Conservation (phyloP, 2,329 filamentous ascomycete species). For the Pestalotiopsis fici region DNA sequence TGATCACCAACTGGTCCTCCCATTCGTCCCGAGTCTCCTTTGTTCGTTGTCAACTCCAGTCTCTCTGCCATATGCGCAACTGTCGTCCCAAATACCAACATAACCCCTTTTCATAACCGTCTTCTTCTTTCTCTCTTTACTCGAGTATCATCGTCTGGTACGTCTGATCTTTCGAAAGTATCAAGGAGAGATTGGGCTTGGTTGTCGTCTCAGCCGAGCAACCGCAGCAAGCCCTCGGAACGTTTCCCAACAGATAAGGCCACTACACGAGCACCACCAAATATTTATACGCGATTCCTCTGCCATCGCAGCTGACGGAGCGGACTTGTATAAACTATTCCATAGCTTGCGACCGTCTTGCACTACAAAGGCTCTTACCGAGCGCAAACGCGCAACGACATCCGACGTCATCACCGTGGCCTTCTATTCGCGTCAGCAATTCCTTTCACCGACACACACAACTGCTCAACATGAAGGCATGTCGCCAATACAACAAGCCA, state of each 20-base stretch:
- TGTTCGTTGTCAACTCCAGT: neutral
- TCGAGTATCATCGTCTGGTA: conserved; percentile 28
- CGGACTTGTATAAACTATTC: neutral
- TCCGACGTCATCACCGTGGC: neutral
- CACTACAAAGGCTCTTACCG: neutral
- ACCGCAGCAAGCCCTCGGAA: neutral
- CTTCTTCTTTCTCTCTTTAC: conserved; percentile 24
- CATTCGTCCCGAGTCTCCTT: conserved; percentile 3
- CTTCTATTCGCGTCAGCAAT: neutral
- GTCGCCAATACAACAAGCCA: neutral
- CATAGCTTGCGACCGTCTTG: neutral
- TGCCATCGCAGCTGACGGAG: neutral
- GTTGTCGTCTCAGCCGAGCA: conserved; percentile 4
- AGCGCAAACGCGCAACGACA: neutral
- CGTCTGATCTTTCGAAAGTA: conserved; percentile 15
- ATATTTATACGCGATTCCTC: neutral
- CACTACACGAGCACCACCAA: neutral
- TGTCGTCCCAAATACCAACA: neutral
- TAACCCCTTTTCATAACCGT: conserved; percentile 4
- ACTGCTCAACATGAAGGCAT: conserved; percentile 14
- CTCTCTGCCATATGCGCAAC: neutral
- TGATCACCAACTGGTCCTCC: conserved; percentile 5
- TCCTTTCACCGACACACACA: neutral
- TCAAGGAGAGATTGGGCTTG: conserved; percentile 16
- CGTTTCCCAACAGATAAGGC: neutral